Percentiles rank a stretch among this genome's conserved stretches.
Conservation (phyloP, 2,329 filamentous ascomycete species). For the Lasiodiplodia hormozganensis region DNA sequence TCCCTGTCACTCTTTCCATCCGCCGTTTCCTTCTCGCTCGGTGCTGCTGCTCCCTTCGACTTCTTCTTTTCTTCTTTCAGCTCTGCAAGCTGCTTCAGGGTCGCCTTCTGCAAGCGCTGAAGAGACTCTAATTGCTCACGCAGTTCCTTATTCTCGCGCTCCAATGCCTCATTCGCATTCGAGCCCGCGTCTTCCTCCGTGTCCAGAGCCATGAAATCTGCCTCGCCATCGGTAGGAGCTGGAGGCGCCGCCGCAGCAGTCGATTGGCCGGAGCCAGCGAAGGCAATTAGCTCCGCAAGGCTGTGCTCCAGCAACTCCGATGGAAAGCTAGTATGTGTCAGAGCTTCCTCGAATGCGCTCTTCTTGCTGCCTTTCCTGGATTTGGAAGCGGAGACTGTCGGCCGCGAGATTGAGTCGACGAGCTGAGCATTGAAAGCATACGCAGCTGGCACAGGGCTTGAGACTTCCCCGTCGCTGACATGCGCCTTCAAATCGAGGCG, state of each 20-base stretch:
- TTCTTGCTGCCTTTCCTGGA: slow-evolving; percentile 31
- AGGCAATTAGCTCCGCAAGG: slow-evolving; percentile 44
- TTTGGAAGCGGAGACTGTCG: slow-evolving; percentile 42
- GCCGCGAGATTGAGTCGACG: slow-evolving; percentile 40
- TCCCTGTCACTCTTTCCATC: slow-evolving; percentile 29
- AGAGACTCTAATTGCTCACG: slow-evolving; percentile 51
- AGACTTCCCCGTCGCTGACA: slow-evolving; percentile 35
- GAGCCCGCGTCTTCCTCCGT: background rate
- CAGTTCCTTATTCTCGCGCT: slow-evolving; percentile 36
- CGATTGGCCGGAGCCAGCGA: slow-evolving; percentile 30
- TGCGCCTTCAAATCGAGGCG: slow-evolving; percentile 63
- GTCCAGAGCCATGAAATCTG: slow-evolving; percentile 50
- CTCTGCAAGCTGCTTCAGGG: slow-evolving; percentile 53
- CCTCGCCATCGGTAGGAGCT: slow-evolving; percentile 31
- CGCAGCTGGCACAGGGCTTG: slow-evolving; percentile 56
- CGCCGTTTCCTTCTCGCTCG: slow-evolving; percentile 33
- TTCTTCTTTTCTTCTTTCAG: slow-evolving; percentile 51
- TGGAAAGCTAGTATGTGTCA: slow-evolving; percentile 54
- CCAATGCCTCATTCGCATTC: background rate
- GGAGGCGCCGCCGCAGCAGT: slow-evolving; percentile 28
- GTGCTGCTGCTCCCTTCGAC: slow-evolving; percentile 37
- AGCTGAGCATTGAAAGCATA: slow-evolving; percentile 73
- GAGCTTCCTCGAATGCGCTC: slow-evolving; percentile 48
- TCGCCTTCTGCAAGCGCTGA: slow-evolving; percentile 53
- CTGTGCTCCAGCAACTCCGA: slow-evolving; percentile 47